phyloP scores from a whole-genome alignment of 2,329 filamentous ascomycete species.

The Colletotrichum sp. region DNA sequence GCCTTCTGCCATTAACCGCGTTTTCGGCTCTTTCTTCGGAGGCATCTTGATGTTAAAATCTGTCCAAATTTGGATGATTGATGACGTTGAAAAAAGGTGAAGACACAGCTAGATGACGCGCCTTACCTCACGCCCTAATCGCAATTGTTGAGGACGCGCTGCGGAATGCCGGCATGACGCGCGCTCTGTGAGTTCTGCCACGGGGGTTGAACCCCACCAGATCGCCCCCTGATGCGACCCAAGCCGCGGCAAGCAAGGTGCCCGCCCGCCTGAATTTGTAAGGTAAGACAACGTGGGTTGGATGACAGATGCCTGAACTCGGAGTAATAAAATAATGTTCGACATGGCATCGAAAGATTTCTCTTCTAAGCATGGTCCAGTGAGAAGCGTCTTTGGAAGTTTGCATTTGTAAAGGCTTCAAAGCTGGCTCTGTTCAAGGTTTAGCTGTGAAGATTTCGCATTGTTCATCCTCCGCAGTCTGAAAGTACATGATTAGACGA shows the following conservation, averaged over 20 bases:
- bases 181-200: neutral
- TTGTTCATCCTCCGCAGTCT: neutral
- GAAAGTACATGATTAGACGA: neutral
- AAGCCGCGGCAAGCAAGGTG: neutral
- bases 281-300: neutral
- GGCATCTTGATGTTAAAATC: neutral
- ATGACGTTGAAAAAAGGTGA: neutral
- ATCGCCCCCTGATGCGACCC: neutral
- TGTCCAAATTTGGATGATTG: neutral
- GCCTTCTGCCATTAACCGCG: neutral
- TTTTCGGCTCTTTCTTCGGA: neutral
- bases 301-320: neutral
- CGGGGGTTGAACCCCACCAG: neutral
- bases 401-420: neutral
- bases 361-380: fast-evolving
- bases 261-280: neutral
- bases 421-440: neutral
- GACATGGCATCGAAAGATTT: neutral
- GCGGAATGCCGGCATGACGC: neutral
- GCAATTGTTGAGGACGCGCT: neutral
- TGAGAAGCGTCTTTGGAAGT: neutral
- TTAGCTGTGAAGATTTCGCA: neutral
- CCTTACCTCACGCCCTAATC: neutral
- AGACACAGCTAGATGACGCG: neutral
- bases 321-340: neutral